Base-by-base conservation (phyloP, 208 protist species). In the Crithidia bombi region DNA sequence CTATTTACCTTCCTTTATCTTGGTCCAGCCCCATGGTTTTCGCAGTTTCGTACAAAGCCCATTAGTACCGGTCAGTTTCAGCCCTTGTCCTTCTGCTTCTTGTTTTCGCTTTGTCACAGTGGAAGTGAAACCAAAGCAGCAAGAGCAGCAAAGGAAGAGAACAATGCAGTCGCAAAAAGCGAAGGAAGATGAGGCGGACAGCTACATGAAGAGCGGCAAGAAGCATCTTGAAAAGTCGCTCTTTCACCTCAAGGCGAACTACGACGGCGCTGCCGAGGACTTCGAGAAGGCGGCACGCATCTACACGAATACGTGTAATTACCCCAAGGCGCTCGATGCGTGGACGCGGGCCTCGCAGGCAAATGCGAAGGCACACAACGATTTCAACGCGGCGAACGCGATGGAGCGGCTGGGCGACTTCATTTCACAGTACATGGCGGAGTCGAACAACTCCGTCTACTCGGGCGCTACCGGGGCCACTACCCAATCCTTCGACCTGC, bases 241-340 rank as follows among this genome's bases (percentile, higher is more conserved):
- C 14, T 79, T 90, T 33, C 75, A 82, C 51, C 73, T 80, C 57
- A 85, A 79, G 39, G 65, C 83, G 41, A 78, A 90, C 70, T 89
- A 87, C 76, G 77, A 79, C 38, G 58, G 51, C 36, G 90, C 87
- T 12, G 90, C 84, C 0, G 80, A 76, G 21, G 86, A 90, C 30
- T 93, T 84, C 44, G 86, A 93, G 33, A 82, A 83, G 25, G 90
- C 90, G 1, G 87, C 85, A 19, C 85, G 81, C 64, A 83, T 93
- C 49, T 95, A 89, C 64, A 69, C 81, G 21, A 72, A 81, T 44
- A n/a, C 78, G 11, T 61, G 66, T 12, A 73, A 83, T 65, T 67
- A 76, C 28, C 52, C 49, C 3, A 86, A 82, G 59, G 78, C 83
- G 5, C 58, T 54, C 30, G 77, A 87, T 2, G 76, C 82, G 12